Conservation (phyloP, 2,329 filamentous ascomycete species). For the Fusarium stilboides region DNA sequence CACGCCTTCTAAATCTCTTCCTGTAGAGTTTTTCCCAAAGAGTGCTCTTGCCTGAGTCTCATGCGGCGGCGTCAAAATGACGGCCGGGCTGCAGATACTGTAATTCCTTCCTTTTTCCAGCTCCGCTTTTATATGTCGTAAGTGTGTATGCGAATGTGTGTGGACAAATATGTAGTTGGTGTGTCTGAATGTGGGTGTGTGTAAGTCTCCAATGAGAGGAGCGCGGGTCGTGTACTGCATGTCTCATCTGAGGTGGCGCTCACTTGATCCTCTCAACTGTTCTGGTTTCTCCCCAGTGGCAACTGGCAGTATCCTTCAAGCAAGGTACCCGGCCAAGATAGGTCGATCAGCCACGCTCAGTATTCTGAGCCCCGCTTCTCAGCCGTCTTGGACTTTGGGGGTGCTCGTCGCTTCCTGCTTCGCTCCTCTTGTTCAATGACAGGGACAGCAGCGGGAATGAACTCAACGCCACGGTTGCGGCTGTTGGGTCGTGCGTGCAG, state of each 20-base stretch:
- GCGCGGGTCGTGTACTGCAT: constrained; percentile 35
- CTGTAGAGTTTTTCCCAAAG: constrained; percentile 20
- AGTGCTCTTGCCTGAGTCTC: constrained; percentile 21
- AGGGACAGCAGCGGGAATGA: constrained; percentile 58
- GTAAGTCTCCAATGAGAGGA: constrained; percentile 22
- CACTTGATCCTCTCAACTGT: constrained; percentile 28
- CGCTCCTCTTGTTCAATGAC: constrained; percentile 60
- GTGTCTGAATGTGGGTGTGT: constrained; percentile 28
- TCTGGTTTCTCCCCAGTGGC: constrained; percentile 28
- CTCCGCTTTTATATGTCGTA: constrained; percentile 34
- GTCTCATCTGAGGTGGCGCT: constrained; percentile 43
- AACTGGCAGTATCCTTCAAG: constrained; percentile 32
- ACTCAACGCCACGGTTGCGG: constrained; percentile 59
- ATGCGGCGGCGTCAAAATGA: constrained; percentile 21
- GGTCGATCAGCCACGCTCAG: constrained; percentile 36
- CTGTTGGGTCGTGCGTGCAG: constrained; percentile 58
- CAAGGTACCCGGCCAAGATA: constrained; percentile 44
- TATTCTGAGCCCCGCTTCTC: constrained; percentile 53
- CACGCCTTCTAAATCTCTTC: constrained; percentile 8
- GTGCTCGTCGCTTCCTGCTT: constrained; percentile 58
- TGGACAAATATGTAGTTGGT: constrained; percentile 41
- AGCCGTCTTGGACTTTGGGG: constrained; percentile 55
- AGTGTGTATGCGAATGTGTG: constrained; percentile 39
- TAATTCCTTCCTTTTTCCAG: constrained; percentile 30
- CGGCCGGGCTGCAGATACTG: constrained; percentile 23